Base-by-base conservation (phyloP, 176 grass and related monocot genomes). In the Poa annua region DNA sequence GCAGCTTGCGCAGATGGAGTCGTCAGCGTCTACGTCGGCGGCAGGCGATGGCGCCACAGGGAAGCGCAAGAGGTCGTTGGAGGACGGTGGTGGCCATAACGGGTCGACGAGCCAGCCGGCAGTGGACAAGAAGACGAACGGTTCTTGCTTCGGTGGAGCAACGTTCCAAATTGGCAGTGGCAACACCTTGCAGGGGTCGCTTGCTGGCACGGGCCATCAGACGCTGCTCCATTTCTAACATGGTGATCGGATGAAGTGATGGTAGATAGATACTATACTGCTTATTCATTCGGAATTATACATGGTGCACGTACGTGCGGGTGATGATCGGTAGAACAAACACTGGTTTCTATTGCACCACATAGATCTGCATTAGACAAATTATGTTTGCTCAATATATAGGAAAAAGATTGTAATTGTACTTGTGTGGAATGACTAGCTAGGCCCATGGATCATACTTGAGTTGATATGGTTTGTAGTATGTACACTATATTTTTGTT, bases 161-260 rank as follows among this genome's bases (percentile, higher is more conserved):
- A 80, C 81, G 60, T 94, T 92, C 82, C 84, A 86, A 86, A 80
- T 74, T 78, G 83, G 81, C 59, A 74, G 8, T 14, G 26, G 61
- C 70, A 90, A 26, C 80, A 61, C 66, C 8, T 72, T 90, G 88
- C 84, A 90, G 74, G 83, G 83, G 80, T 65, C 90, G 12, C 11
- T 12, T 11, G 29, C 80, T 14, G 84, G 75, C 65, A 66, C 78
- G 61, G 55, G 57, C 64, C 88, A 90, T 56, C 91, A 94, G 33
- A 76, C 92, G 89, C 80, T 92, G 65, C 84, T 90, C 50, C 87
- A 87, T 74, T 81, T 87, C 89, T 79, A 73, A 89, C 86, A 76
- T 77, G 80, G 85, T 80, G 73, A 16, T 66, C 70, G 24, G 70
- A 83, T 92, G 83, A 89, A 84, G 56, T 90, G 84, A 87, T 41